A percentile compares a stretch with the other conserved stretches of the same genome.
phyloP scores from a whole-genome alignment of 2,329 filamentous ascomycete species.

The Scedosporium boydii region DNA sequence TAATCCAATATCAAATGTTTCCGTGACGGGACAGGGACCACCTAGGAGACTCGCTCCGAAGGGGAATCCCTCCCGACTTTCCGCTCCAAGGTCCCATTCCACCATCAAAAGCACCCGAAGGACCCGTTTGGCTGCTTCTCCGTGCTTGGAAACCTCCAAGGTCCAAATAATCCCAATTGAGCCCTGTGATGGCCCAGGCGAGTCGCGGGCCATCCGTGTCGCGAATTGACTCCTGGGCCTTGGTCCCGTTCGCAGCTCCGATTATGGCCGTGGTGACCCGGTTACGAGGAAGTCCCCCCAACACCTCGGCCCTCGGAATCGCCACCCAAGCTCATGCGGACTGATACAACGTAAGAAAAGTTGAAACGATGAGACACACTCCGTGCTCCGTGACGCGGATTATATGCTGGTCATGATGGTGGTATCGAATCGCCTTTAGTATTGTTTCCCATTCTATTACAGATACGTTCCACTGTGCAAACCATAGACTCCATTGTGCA shows the following conservation, averaged over 20 bases:
- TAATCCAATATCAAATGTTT: no score
- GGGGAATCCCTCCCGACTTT: not conserved
- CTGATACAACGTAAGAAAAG: not conserved
- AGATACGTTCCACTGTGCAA: not conserved
- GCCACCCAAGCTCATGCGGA: not conserved
- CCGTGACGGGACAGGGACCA: no score
- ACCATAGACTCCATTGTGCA: not conserved
- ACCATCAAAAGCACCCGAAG: not conserved
- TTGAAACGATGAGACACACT: not conserved
- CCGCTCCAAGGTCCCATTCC: not conserved
- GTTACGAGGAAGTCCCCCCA: not conserved
- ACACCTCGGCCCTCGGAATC: constrained; percentile 1
- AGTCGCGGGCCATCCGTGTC: no score
- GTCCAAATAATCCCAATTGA: no score
- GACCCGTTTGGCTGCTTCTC: not conserved
- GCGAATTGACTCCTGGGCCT: not conserved
- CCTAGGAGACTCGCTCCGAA: not conserved
- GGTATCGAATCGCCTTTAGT: not conserved
- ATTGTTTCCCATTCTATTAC: not conserved
- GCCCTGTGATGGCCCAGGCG: no score
- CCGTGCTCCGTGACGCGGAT: not conserved
- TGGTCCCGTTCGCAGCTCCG: not conserved
- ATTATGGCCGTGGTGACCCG: not conserved
- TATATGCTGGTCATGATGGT: not conserved
- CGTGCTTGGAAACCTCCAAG: not conserved